Percentiles rank a stretch among this genome's conserved stretches.
phyloP scores from a whole-genome alignment of 2,329 filamentous ascomycete species.

The Pseudogymnoascus pannorum region DNA sequence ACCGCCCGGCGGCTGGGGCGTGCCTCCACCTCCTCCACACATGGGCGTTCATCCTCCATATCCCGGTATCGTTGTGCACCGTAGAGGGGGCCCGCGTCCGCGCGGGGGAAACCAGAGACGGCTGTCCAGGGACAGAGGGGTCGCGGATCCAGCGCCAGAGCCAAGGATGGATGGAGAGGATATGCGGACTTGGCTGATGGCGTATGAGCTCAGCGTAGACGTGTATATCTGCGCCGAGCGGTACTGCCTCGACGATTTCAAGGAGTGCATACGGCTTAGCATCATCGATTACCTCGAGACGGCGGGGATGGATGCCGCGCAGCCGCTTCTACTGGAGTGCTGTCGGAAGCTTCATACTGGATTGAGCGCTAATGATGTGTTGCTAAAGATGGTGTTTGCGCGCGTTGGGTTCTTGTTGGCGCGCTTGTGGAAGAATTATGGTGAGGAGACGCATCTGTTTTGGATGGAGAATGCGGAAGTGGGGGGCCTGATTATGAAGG shows the following conservation, averaged over 20 bases:
- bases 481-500: constrained; percentile 39
- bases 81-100: constrained; percentile 18
- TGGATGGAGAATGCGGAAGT: constrained; percentile 39
- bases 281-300: constrained; percentile 37
- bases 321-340: constrained; percentile 33
- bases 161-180: constrained; percentile 36
- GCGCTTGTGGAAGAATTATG: constrained; percentile 35
- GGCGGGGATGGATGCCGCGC: constrained; percentile 24
- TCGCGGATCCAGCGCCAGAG: constrained; percentile 17
- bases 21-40: constrained; percentile 17
- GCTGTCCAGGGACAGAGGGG: constrained; percentile 14
- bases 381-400: constrained; percentile 43
- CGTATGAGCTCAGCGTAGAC: constrained; percentile 41
- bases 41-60: constrained; percentile 11
- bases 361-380: constrained; percentile 36
- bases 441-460: constrained; percentile 36
- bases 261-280: constrained; percentile 34
- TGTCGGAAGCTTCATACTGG: constrained; percentile 38
- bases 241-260: constrained; percentile 41
- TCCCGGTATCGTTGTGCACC: constrained; percentile 6
- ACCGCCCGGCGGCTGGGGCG: not conserved
- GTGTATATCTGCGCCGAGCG: constrained; percentile 44
- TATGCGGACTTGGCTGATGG: constrained; percentile 40
- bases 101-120: constrained; percentile 18
- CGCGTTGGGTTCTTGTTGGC: constrained; percentile 42